Base-by-base conservation (phyloP, 208 protist species). In the Acanthamoeba royreba region DNA sequence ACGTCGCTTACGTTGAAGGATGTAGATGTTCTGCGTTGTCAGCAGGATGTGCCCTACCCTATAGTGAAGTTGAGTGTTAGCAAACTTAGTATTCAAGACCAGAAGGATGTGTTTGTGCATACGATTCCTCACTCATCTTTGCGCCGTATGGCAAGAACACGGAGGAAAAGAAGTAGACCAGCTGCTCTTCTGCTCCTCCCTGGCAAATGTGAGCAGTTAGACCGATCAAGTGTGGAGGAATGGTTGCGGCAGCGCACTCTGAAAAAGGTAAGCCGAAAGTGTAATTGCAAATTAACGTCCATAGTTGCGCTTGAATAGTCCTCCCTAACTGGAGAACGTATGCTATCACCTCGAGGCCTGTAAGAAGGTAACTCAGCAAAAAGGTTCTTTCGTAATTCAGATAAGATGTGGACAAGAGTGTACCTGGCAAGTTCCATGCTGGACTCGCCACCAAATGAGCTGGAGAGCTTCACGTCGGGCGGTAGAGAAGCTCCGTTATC, bases 191-290 rank as follows among this genome's bases (percentile, higher is more conserved):
- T 35, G 81, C 45, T 22, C 81, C 81, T 13, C 81, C 81, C 81
- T 89, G 25, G 4, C 40, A 1, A 3, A 79, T 46, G 4, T 43
- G 2, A 74, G 19, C 9, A 7, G 58, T 13, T 8, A 69, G n/a
- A 7, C 19, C 25, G n/a, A 7, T 38, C 55, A 66, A 66, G 5
- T 40, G 58, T 35, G 9, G 13, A 19, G 31, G 3, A 33, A 58
- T n/a, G 15, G 22, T 22, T 58, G 13, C 49, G 49, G 7, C 3
- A 19, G 35, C 72, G 2, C 35, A 83, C 72, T 13, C 72, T 2
- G 47, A 89, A 89, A 40, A 89, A 89, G 49, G 45, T 89, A 33
- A 89, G 81, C 11, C 81, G 81, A 9, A 89, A 49, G 35, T 89
- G 31, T 2, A 89, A 49, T 35, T 89, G 81, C 28, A 89, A 28